A percentile compares a stretch with the other conserved stretches of the same genome.
Conservation (phyloP, 768 basidiomycete species). For the Boletus rufocinnamomeus region DNA sequence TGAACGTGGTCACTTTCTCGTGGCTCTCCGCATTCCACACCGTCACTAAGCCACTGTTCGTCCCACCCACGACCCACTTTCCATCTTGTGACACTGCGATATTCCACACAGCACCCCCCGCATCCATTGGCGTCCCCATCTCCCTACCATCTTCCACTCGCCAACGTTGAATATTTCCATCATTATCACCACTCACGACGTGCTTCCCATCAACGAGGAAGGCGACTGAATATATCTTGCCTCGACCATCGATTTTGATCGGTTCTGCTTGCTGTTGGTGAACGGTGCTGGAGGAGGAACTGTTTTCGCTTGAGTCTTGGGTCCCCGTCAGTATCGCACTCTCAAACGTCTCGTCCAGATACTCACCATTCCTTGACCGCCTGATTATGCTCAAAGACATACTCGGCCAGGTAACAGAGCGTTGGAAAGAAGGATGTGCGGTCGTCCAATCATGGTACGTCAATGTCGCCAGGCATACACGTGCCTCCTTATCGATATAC, state of each 20-base stretch:
- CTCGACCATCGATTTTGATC: not conserved
- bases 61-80: no score
- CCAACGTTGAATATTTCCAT: slow-evolving; percentile 1
- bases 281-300: not conserved
- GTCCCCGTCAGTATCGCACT: not conserved
- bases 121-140: no score
- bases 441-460: no score
- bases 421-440: not conserved
- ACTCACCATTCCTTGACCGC: not conserved
- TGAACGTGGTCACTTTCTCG: no score
- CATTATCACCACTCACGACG: not conserved
- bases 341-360: no score
- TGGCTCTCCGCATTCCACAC: no score
- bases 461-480: no score
- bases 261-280: not conserved
- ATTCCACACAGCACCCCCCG: no score
- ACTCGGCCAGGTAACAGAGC: not conserved
- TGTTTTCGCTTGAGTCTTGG: not conserved
- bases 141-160: not conserved
- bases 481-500: no score
- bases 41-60: no score
- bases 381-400: not conserved
- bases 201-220: not conserved
- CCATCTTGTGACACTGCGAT: no score
- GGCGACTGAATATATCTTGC: not conserved